Conservation (phyloP, 176 grass and related monocot genomes). For the Oryza nivara region DNA sequence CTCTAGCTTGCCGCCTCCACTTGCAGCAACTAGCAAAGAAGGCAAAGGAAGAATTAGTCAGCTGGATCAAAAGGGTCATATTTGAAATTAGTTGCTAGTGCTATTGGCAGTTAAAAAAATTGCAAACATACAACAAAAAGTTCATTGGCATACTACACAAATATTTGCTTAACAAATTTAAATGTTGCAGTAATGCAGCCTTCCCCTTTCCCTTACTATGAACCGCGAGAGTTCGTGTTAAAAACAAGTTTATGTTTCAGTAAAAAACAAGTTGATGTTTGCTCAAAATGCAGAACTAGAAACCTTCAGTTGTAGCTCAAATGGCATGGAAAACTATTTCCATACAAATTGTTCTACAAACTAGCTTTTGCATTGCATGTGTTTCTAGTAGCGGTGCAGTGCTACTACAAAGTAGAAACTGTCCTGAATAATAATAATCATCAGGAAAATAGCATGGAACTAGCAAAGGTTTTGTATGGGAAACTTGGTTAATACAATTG, state of each 20-base stretch:
- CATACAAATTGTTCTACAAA: neutral
- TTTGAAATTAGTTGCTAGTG: neutral
- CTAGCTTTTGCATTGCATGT: neutral
- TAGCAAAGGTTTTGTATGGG: neutral
- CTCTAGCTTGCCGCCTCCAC: conserved; percentile 70
- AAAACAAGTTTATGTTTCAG: conserved; percentile 2
- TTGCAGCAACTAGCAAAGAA: conserved; percentile 66
- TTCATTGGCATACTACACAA: neutral
- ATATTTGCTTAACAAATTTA: neutral
- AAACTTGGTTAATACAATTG: conserved; percentile 5
- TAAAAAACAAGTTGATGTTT: neutral
- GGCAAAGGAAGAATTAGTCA: conserved; percentile 1
- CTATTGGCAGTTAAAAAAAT: conserved; percentile 20
- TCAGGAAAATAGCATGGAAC: conserved; percentile 5
- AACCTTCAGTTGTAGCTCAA: neutral
- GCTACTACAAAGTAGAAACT: neutral
- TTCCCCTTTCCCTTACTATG: neutral
- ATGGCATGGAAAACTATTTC: neutral
- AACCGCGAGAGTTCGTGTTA: neutral
- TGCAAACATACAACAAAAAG: neutral
- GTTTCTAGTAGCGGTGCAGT: neutral
- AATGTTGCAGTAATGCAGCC: neutral
- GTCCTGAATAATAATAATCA: neutral
- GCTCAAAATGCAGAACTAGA: neutral
- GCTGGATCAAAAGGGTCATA: conserved; percentile 14